Base-by-base conservation (phyloP, 768 basidiomycete species). In the Termitomyces titanicus region DNA sequence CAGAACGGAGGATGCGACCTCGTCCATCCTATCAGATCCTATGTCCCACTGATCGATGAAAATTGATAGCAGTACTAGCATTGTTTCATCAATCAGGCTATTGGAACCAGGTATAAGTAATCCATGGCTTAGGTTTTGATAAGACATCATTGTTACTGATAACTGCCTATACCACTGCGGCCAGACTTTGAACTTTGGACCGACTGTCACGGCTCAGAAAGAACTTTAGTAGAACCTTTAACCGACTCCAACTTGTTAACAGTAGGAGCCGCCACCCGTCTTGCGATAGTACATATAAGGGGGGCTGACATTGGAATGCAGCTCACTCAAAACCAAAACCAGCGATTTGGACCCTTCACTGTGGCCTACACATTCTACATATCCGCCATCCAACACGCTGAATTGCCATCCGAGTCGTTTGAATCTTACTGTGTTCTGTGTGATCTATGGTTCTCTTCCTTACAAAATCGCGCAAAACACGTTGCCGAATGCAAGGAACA, bases 351-450 rank as follows among this genome's bases (percentile, higher is more conserved):
- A n/a, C 8, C 11, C 18, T 47, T 47, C 27, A 20, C 29, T 47
- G 33, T 33, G 45, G 12, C n/a, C 20, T 33, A 20, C 24, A 35
- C 22, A 25, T 38, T 38, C 17, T n/a, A 9, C 5, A 12, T 10
- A 2, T 51, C 20, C 6, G 8, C 12, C 13, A 11, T 18, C 17
- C 8, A n/a, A 1, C 27, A 53, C 29, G 10, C 33, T n/a, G 9
- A 48, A 0, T 46, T n/a, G 5, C 35, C 47, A 17, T 34, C 25
- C 20, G 34, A 61, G 22, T 53, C 35, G 15, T 35, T 13, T 25
- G 39, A 53, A 24, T 53, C 51, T 52, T 61, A 65, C 48, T 65
- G 63, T 31, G 63, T 63, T 22, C n/a, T 45, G 12, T 65, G 66
- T 47, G 66, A 65, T 31, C 18, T 57, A 12, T 66, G 62, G 47